Evolutionary conservation across 768 basidiomycete species (phyloP).

Genomic region (Cyathus striatus): DNA sequence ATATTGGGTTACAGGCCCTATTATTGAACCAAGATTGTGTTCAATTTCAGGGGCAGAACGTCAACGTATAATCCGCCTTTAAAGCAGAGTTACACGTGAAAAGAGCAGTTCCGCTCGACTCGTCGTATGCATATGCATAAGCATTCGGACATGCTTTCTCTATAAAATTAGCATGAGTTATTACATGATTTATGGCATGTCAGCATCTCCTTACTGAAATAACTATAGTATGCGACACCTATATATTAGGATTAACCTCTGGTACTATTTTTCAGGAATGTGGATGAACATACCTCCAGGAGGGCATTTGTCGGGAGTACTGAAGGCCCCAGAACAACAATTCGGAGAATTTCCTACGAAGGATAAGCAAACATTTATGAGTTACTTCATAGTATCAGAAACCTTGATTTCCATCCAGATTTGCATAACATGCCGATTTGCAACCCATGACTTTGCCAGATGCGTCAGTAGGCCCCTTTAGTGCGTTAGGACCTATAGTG

Average conservation of each 20-base stretch:
- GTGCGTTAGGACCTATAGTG: conserved; percentile 37
- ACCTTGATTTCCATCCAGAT: conserved; percentile 39
- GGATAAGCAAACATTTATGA: neutral
- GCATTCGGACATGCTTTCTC: conserved; percentile 39
- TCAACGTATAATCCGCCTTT: conserved; percentile 43
- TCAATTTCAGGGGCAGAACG: conserved; percentile 43
- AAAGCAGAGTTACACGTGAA: conserved; percentile 40
- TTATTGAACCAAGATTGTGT: too few relatives aligned
- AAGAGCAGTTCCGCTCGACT: conserved; percentile 44
- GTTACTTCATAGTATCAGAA: neutral
- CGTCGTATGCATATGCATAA: conserved; percentile 56
- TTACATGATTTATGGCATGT: neutral
- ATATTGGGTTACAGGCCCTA: too few relatives aligned
- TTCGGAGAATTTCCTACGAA: conserved; percentile 49
- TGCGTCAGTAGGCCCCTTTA: conserved; percentile 49
- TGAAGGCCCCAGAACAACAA: conserved; percentile 57
- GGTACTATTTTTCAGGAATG: conserved; percentile 25
- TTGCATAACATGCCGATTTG: conserved; percentile 49
- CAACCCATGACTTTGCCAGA: conserved; percentile 55
- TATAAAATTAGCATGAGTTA: conserved; percentile 1
- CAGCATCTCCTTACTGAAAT: conserved; percentile 21
- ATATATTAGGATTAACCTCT: neutral
- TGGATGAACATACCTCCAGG: conserved; percentile 22
- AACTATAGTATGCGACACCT: conserved; percentile 30
- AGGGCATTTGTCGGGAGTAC: conserved; percentile 53